Base-by-base conservation (phyloP, 345 rosid species). In the Moricandia moricandioides region DNA sequence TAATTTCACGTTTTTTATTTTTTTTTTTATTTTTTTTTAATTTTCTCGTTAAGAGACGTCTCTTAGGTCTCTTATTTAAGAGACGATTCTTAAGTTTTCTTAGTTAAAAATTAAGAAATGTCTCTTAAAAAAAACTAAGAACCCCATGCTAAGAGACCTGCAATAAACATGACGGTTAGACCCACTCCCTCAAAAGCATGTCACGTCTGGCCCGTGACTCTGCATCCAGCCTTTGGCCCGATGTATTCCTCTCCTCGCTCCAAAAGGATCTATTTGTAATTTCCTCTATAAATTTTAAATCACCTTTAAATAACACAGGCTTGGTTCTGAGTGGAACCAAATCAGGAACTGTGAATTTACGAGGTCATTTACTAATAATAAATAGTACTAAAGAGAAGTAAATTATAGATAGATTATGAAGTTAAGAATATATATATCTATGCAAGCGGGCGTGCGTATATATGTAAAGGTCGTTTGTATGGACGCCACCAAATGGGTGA, bases 401-500 rank as follows among this genome's bases (percentile, higher is more conserved):
- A 45, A 12, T 4, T 59, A 17, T 11, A 43, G 11, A 12, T 43
- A 17, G 8, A 2, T 47, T 12, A 37, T 16, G 11, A 8, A 51
- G 57, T n/a, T 10, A 34, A 62, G 24, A 17, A 35, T 8, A 64
- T 37, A 65, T 12, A 67, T 7, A 69, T 75, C 3, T 51, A 49
- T 49, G 74, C 27, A 51, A 60, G 62, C 79, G 73, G 69, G 62
- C 79, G 73, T 75, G 69, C 43, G 3, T 62, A 52, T 45, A 30
- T 35, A 54, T 69, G 51, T 52, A 75, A 67, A 67, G 69, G 54
- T 67, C 52, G 55, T 21, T 58, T 63, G 62, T 61, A 68, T 30
- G 54, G 18, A 75, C 69, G 73, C 73, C 79, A 67, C 79, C 69
- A 60, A 68, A 61, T 26, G 35, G 33, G 35, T 75, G 74, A 69